These are phyloP conservation scores for Alternaria longipes DNA, from an alignment of 2,329 filamentous ascomycete genomes.

Conservation along the genomic window DNA sequence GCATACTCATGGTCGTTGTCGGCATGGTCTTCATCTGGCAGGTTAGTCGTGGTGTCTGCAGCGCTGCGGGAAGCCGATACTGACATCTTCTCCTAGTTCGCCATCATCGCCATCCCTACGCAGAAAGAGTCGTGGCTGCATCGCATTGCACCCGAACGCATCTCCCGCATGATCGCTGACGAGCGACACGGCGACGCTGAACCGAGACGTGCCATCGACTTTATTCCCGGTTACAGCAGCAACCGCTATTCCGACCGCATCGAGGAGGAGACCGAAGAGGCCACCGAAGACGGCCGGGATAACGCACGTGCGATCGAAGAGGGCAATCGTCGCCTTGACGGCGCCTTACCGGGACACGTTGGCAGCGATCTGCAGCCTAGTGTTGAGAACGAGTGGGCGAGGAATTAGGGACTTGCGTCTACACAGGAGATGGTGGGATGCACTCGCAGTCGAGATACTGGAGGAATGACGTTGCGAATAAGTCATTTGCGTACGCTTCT, in stretches of 20 bases:
- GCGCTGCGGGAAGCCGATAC: not conserved
- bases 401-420: not conserved
- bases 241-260: conserved; percentile 43
- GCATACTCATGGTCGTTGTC: conserved; percentile 63
- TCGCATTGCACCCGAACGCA: conserved; percentile 39
- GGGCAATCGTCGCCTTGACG: conserved; percentile 28
- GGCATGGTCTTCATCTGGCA: conserved; percentile 47
- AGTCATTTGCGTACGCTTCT: no score
- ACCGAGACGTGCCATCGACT: conserved; percentile 40
- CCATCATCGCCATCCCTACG: conserved; percentile 43
- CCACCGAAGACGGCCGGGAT: conserved; percentile 25
- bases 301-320: conserved; percentile 32
- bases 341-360: conserved; percentile 27
- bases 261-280: conserved; percentile 42
- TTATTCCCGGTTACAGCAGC: conserved; percentile 37
- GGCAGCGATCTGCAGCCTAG: conserved; percentile 28
- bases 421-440: not conserved
- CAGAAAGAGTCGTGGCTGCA: conserved; percentile 46
- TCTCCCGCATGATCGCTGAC: conserved; percentile 45
- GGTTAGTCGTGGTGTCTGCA: conserved; percentile 22
- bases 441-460: not conserved
- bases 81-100: conserved; percentile 30
- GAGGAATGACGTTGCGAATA: not conserved
- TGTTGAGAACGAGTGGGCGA: conserved; percentile 41
- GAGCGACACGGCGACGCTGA: conserved; percentile 35